Conservation (phyloP, 2,329 filamentous ascomycete species). For the Bipolaris victoriae region DNA sequence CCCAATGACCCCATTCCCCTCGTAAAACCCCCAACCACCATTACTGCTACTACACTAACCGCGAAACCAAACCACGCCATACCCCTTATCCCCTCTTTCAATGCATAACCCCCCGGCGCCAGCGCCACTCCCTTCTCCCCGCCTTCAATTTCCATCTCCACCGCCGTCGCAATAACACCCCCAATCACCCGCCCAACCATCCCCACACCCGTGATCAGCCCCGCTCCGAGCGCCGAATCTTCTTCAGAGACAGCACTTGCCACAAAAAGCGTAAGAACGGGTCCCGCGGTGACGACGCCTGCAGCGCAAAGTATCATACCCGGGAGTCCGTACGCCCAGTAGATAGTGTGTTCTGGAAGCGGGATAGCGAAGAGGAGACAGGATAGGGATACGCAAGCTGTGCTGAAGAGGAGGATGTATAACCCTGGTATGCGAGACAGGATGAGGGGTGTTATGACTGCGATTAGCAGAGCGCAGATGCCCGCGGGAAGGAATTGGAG, state of each 20-base stretch:
- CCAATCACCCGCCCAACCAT: conserved; percentile 71
- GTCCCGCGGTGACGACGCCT: conserved; percentile 71
- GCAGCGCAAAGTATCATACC: conserved; percentile 71
- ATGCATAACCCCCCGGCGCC: conserved; percentile 33
- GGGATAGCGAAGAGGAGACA: conserved; percentile 68
- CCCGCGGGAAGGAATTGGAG: conserved; percentile 70
- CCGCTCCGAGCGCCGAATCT: conserved; percentile 72
- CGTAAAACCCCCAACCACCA: conserved; percentile 41
- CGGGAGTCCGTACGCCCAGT: conserved; percentile 71
- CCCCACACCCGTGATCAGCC: conserved; percentile 69
- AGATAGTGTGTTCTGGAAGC: conserved; percentile 65
- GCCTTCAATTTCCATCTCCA: conserved; percentile 64
- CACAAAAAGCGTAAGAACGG: conserved; percentile 69
- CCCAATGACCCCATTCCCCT: conserved; percentile 28
- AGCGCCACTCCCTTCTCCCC: conserved; percentile 35
- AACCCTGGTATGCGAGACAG: conserved; percentile 62
- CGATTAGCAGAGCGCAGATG: conserved; percentile 63
- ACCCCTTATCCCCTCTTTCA: conserved; percentile 48
- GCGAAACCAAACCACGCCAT: conserved; percentile 52
- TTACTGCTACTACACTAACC: conserved; percentile 43
- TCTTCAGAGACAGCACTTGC: conserved; percentile 66
- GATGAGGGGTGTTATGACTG: conserved; percentile 55
- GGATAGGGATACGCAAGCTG: conserved; percentile 60
- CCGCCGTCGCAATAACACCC: conserved; percentile 67
- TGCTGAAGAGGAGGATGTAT: conserved; percentile 64